A percentile compares a stretch with the other conserved stretches of the same genome.
Evolutionary conservation across 805 yeast species (phyloP).

Genomic region (Lipomyces orientalis): DNA sequence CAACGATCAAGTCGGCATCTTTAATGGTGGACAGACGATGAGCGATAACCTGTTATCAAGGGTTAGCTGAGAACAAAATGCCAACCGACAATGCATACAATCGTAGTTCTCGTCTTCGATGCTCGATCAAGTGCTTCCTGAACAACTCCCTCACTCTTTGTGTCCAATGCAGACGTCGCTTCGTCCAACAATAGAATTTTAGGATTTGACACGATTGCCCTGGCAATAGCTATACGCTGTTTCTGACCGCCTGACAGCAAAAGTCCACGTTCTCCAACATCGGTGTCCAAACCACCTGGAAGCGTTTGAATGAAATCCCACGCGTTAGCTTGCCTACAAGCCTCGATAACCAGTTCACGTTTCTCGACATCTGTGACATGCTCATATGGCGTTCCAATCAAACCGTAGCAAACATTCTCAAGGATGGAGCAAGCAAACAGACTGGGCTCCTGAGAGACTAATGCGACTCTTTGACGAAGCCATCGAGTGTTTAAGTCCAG

Average conservation of each 20-base stretch:
- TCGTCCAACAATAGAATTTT: conserved; percentile 63
- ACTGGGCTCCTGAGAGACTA: conserved; percentile 97
- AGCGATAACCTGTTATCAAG: conserved; percentile 54
- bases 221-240: conserved; percentile 67
- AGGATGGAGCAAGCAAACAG: conserved; percentile 83
- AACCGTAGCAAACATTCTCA: conserved; percentile 82
- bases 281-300: conserved; percentile 58
- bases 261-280: conserved; percentile 61
- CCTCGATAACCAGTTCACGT: conserved; percentile 49
- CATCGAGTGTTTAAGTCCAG: conserved; percentile 72
- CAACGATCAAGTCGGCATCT: conserved; percentile 56
- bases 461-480: conserved; percentile 77
- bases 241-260: conserved; percentile 72
- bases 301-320: conserved; percentile 55
- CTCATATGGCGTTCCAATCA: conserved; percentile 47
- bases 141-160: conserved; percentile 65
- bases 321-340: conserved; percentile 60
- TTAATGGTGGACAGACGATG: conserved; percentile 58
- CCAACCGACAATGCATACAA: conserved; percentile 49
- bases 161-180: conserved; percentile 71
- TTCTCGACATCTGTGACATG: conserved; percentile 48
- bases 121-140: conserved; percentile 55
- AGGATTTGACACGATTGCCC: conserved; percentile 63
- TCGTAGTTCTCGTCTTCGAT: conserved; percentile 50
- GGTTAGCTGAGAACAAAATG: conserved; percentile 49